Percentiles rank a stretch among this genome's conserved stretches.
Conservation (phyloP, 768 basidiomycete species). For the Phanerodontia chrysosporium region DNA sequence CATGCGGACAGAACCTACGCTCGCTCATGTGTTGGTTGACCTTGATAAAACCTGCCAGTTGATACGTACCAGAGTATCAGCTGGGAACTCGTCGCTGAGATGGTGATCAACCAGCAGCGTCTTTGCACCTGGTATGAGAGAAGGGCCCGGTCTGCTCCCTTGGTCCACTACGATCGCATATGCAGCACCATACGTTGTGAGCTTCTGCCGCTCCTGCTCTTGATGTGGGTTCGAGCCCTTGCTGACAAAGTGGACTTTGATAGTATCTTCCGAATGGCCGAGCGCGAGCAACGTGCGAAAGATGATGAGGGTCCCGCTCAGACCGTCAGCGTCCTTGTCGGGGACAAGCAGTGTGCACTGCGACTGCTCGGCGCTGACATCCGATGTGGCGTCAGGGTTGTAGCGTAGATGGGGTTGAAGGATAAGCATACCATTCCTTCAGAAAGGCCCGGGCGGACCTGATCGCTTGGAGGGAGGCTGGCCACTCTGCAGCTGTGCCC, state of each 20-base stretch:
- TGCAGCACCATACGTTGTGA: conserved; percentile 25
- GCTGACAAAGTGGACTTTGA: conserved; percentile 35
- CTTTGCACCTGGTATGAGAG: conserved; percentile 23
- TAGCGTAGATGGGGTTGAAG: too few relatives aligned
- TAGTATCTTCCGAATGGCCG: conserved; percentile 25
- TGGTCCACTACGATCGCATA: conserved; percentile 42
- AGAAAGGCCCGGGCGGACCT: too few relatives aligned
- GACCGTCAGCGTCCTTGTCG: conserved; percentile 40
- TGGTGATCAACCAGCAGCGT: conserved; percentile 47
- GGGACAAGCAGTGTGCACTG: conserved; percentile 35
- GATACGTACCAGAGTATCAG: conserved; percentile 27
- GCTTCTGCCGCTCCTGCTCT: conserved; percentile 25
- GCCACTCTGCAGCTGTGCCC: too few relatives aligned
- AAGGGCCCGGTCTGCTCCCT: conserved; percentile 36
- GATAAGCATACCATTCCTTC: too few relatives aligned
- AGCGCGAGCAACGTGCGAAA: conserved; percentile 35
- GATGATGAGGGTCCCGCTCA: conserved; percentile 31
- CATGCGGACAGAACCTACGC: conserved; percentile 34
- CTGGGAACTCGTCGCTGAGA: conserved; percentile 36
- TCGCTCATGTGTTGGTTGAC: neutral
- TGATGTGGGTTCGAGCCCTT: conserved; percentile 41
- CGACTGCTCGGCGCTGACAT: too few relatives aligned
- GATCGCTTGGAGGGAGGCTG: too few relatives aligned
- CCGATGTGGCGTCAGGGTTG: too few relatives aligned
- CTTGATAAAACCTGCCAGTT: neutral